A percentile compares a stretch with the other conserved stretches of the same genome.
phyloP scores from a whole-genome alignment of 257 asterid species.

The Nicotiana otophora region DNA sequence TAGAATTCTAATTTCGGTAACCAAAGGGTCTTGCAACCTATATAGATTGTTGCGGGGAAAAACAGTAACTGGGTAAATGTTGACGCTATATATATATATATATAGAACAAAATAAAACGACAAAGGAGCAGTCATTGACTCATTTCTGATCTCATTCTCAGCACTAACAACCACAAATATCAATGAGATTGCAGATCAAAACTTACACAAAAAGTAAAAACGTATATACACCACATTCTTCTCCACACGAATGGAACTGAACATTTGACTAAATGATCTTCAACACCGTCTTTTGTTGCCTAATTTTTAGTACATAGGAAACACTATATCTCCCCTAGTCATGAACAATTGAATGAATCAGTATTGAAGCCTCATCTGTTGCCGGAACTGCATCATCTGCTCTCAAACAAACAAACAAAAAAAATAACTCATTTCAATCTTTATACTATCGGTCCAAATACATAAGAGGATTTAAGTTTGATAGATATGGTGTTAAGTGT shows the following conservation, averaged over 20 bases:
- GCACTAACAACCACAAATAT: not conserved
- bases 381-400: conserved; percentile 48
- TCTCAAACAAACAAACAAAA: not conserved
- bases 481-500: no score
- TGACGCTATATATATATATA: no score
- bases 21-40: no score
- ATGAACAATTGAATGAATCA: conserved; percentile 67
- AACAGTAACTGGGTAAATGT: no score
- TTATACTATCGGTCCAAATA: no score
- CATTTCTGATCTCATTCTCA: no score
- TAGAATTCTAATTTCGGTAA: no score
- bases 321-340: conserved; percentile 26
- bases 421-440: not conserved
- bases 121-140: no score
- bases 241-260: not conserved
- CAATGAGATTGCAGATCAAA: no score
- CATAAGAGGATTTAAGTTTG: no score
- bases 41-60: no score
- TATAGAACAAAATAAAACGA: no score
- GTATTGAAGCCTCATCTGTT: conserved; percentile 67
- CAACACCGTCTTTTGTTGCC: not conserved
- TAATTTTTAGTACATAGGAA: not conserved
- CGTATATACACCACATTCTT: not conserved
- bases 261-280: not conserved
- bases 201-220: not conserved